These are phyloP conservation scores for Vaccinium macrocarpon DNA, from an alignment of 148 eudicot species.

Conservation along the genomic window DNA sequence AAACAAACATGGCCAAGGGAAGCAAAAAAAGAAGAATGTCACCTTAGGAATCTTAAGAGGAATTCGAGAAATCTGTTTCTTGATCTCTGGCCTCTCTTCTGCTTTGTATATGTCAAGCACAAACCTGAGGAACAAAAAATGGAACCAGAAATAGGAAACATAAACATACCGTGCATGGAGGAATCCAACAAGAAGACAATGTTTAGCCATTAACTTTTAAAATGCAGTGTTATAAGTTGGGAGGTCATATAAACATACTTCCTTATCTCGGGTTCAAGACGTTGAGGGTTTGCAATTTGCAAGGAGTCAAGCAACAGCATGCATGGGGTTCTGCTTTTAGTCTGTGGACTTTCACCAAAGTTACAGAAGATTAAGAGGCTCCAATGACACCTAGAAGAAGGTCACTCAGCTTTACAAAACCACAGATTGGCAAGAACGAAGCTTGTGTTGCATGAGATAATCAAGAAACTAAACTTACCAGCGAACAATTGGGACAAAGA, in stretches of 20 bases:
- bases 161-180: not conserved
- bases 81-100: slow-evolving; percentile 44
- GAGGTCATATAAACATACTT: slow-evolving; percentile 32
- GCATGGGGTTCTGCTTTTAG: slow-evolving; percentile 44
- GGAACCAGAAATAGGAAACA: not conserved
- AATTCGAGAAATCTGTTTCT: slow-evolving; percentile 32
- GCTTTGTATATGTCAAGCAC: slow-evolving; percentile 48
- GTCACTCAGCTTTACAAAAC: not conserved
- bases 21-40: not conserved
- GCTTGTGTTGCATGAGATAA: not conserved
- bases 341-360: slow-evolving; percentile 42
- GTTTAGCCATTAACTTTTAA: slow-evolving; percentile 9
- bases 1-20: not conserved
- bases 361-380: slow-evolving; percentile 67
- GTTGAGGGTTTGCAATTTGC: slow-evolving; percentile 31
- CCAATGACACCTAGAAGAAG: slow-evolving; percentile 62
- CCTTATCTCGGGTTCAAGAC: slow-evolving; percentile 47
- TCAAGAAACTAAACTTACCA: slow-evolving; percentile 43
- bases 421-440: not conserved
- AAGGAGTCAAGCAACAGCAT: slow-evolving; percentile 73
- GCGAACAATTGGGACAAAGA: slow-evolving; percentile 65
- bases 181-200: not conserved
- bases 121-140: slow-evolving; percentile 37
- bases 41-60: slow-evolving; percentile 71
- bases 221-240: not conserved